phyloP scores from a whole-genome alignment of 2,329 filamentous ascomycete genomes.

The Curvularia sp. region DNA sequence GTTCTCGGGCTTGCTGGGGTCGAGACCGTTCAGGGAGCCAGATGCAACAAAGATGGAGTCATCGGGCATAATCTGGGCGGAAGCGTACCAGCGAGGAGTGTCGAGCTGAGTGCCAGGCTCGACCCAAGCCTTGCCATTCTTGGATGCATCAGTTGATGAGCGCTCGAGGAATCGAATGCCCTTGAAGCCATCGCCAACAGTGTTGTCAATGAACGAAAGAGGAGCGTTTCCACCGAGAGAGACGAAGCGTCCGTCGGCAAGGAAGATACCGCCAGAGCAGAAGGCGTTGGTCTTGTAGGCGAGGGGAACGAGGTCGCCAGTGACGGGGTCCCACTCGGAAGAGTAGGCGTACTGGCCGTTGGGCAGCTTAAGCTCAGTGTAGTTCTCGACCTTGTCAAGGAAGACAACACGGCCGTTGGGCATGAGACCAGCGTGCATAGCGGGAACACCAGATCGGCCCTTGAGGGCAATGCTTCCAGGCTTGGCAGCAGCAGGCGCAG shows the following conservation, averaged over 20 bases:
- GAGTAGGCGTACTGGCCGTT: conserved; percentile 67
- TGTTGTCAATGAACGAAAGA: conserved; percentile 63
- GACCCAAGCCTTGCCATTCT: conserved; percentile 60
- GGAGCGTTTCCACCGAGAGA: conserved; percentile 67
- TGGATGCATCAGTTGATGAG: conserved; percentile 53
- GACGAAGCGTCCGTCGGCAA: conserved; percentile 63
- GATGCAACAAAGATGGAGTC: conserved; percentile 66
- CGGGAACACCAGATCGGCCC: conserved; percentile 66
- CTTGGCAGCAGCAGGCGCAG: conserved; percentile 56
- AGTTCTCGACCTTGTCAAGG: conserved; percentile 70
- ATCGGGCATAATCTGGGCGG: conserved; percentile 65
- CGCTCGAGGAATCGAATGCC: conserved; percentile 64
- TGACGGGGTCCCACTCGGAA: conserved; percentile 64
- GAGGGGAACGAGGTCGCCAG: conserved; percentile 57
- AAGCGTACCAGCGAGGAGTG: conserved; percentile 67
- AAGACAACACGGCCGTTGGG: conserved; percentile 67
- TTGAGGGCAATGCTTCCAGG: conserved; percentile 59
- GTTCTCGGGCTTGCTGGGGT: conserved; percentile 62
- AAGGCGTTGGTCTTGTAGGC: conserved; percentile 67
- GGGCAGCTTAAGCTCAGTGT: conserved; percentile 62
- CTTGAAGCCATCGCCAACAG: conserved; percentile 65
- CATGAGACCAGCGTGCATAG: conserved; percentile 68
- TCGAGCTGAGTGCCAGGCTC: conserved; percentile 64
- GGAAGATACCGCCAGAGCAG: conserved; percentile 66
- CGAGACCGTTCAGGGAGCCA: conserved; percentile 65